A percentile compares a stretch with the other conserved stretches of the same genome.
Evolutionary conservation across 2,329 filamentous ascomycete genomes (phyloP).

Genomic region (Apiospora malaysiana): DNA sequence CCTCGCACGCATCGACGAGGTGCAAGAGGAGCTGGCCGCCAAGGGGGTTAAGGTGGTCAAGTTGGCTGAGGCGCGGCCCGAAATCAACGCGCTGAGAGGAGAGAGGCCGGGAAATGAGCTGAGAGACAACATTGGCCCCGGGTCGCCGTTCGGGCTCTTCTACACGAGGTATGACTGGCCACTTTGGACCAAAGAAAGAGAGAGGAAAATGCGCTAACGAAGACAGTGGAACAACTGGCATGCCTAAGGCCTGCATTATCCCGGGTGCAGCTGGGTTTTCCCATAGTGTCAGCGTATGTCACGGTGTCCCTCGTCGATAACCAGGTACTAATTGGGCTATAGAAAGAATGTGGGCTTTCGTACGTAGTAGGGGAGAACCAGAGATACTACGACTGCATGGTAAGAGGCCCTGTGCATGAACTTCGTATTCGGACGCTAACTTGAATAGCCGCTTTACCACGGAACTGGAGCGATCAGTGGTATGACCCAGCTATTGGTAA

Average conservation of each 20-base stretch:
- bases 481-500: conserved; percentile 59
- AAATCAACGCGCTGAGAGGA: conserved; percentile 50
- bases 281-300: conserved; percentile 37
- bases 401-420: background rate
- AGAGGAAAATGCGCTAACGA: background rate
- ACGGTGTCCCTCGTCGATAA: background rate
- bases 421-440: conserved; percentile 17
- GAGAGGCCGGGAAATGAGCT: conserved; percentile 61
- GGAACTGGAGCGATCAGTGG: conserved; percentile 71
- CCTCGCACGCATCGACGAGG: conserved; percentile 61
- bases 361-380: conserved; percentile 49
- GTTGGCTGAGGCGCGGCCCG: conserved; percentile 54
- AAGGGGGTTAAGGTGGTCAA: conserved; percentile 60
- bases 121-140: conserved; percentile 55
- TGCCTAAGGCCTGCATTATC: conserved; percentile 74
- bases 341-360: conserved; percentile 34
- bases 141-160: conserved; percentile 67
- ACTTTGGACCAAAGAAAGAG: background rate
- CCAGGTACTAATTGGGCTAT: conserved; percentile 17
- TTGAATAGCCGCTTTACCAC: conserved; percentile 66
- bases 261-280: conserved; percentile 51
- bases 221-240: conserved; percentile 71
- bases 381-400: conserved; percentile 79
- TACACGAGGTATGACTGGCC: conserved; percentile 59
- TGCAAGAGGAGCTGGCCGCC: conserved; percentile 56